Percentiles rank a stretch among this genome's conserved stretches.
phyloP scores from a whole-genome alignment of 1,284 basidiomycete genomes.

The Acaromyces ingoldii region DNA sequence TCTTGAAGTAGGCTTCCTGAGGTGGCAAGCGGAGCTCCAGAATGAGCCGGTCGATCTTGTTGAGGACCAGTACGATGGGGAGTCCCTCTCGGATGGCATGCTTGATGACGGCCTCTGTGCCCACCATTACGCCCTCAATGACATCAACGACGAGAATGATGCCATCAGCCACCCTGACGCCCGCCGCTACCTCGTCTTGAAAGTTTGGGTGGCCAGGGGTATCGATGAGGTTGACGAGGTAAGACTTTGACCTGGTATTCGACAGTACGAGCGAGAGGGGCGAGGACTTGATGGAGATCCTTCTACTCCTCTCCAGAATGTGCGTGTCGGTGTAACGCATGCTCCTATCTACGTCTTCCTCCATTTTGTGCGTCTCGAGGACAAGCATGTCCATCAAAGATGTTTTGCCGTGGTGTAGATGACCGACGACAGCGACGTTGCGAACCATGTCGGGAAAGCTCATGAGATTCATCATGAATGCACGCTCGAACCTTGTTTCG shows the following conservation, averaged over 20 bases:
- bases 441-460: constrained; percentile 89
- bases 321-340: constrained; percentile 92
- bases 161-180: constrained; percentile 85
- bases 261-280: constrained; percentile 89
- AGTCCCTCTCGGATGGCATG: constrained; percentile 57
- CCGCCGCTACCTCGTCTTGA: constrained; percentile 81
- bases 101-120: constrained; percentile 37
- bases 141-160: constrained; percentile 68
- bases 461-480: constrained; percentile 87
- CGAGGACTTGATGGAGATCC: constrained; percentile 91
- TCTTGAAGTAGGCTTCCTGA: constrained; percentile 94
- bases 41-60: constrained; percentile 96
- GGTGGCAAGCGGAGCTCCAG: constrained; percentile 94
- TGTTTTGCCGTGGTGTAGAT: constrained; percentile 97
- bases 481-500: constrained; percentile 53
- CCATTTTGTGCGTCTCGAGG: constrained; percentile 89
- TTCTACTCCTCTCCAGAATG: constrained; percentile 75
- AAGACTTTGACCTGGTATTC: constrained; percentile 85
- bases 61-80: constrained; percentile 88
- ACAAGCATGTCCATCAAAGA: constrained; percentile 93
- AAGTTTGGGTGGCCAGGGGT: constrained; percentile 99
- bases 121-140: constrained; percentile 47
- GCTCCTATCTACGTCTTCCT: constrained; percentile 49
- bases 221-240: constrained; percentile 88
- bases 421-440: constrained; percentile 59